Base-by-base conservation (phyloP, 495 filamentous ascomycete species). In the Penicillium mononematosum region DNA sequence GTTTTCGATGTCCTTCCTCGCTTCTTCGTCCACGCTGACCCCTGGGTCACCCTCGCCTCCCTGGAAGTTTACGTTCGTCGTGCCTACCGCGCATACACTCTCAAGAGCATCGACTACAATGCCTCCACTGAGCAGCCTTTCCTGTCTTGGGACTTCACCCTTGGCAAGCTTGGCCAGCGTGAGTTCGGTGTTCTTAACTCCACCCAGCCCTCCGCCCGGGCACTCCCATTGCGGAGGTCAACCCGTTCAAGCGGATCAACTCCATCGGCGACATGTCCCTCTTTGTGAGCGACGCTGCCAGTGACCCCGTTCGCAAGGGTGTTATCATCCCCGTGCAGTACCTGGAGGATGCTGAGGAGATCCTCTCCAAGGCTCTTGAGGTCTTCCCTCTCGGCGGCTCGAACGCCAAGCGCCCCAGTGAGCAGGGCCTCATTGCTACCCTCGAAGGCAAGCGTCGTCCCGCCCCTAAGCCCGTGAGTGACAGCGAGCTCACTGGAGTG, bases 251-350 rank as follows among this genome's bases (percentile, higher is more conserved):
- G 75, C 83, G 91, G 38, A 87, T 98, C 64, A 85, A 84, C 72
- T 98, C 95, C 36, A 95, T 98, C 74, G 96, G 91, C 70, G 94
- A 98, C 71, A 91, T 98, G 88, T 88, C 90, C 8, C 95, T 97
- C 41, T 77, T 86, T 39, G 36, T 39, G 36, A 39, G 36, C 31
- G 81, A 81, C 31, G 83, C 85, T 58, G 78, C 82, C 14, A 79
- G 81, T 32, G 92, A 96, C 67, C 87, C 89, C 17, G 83, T 82
- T n/a, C 85, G 94, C 47, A 94, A 91, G 79, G 94, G 94, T 82
- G 92, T 95, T 34, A 91, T 98, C 61, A 81, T 98, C 31, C 94
- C 94, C 25, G 89, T 96, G 55, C 87, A 85, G 64, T 98, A 93
- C 70, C 75, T 98, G 17, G 95, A 98, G 62, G 94, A 98, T 72